These are phyloP conservation scores for Suhomyces maxii DNA, from an alignment of 1,139 yeast genomes.

Conservation along the genomic window DNA sequence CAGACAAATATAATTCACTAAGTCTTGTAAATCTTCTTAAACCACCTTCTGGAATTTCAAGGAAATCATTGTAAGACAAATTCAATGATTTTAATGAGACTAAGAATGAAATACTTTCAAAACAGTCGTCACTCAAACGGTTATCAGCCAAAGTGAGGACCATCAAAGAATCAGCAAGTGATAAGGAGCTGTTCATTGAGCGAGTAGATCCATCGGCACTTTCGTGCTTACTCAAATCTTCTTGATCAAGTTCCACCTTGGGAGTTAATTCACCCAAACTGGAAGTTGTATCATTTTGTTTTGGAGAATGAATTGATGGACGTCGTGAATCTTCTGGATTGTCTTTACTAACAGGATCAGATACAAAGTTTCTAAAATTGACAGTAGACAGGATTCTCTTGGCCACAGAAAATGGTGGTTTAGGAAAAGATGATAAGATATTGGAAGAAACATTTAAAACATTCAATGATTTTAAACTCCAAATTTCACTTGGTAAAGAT, in stretches of 20 bases:
- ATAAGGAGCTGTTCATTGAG: conserved; percentile 19
- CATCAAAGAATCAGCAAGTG: conserved; percentile 54
- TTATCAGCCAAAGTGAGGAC: conserved; percentile 77
- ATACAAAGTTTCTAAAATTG: conserved; percentile 19
- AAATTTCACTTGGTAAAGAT: conserved; percentile 64
- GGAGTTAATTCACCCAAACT: neutral
- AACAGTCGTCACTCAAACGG: conserved; percentile 74
- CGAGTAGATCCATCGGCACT: conserved; percentile 6
- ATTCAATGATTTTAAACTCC: conserved; percentile 60
- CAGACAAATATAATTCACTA: conserved; percentile 75
- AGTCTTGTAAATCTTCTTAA: conserved; percentile 57
- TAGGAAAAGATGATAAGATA: conserved; percentile 65
- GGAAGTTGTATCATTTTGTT: conserved; percentile 5
- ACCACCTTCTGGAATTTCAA: conserved; percentile 79
- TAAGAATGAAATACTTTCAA: conserved; percentile 65
- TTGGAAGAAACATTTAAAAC: conserved; percentile 80
- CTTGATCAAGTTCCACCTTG: conserved; percentile 3
- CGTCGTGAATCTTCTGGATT: conserved; percentile 11
- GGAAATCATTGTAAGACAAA: conserved; percentile 77
- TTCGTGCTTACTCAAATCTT: conserved; percentile 4
- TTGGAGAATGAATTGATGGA: conserved; percentile 12
- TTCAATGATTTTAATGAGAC: conserved; percentile 64
- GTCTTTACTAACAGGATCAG: conserved; percentile 8
- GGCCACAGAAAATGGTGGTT: conserved; percentile 45
- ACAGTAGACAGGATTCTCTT: conserved; percentile 37